Base-by-base conservation (phyloP, 352 stramenopile species). In the Globisporangium solare region DNA sequence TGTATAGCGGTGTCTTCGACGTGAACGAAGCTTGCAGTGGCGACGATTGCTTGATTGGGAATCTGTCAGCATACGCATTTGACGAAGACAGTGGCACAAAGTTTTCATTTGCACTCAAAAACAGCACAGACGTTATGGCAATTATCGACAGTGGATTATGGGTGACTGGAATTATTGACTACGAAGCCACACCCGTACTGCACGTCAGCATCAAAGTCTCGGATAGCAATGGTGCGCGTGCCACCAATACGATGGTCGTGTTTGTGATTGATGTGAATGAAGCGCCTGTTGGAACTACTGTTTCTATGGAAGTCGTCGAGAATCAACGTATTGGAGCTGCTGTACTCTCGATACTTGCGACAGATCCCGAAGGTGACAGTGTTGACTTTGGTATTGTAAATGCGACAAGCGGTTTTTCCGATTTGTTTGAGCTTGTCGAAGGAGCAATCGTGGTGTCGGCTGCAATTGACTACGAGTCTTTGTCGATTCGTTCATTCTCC, bases 21-120 rank as follows among this genome's bases (percentile, higher is more conserved):
- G 73, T 83, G 15, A 18, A 70, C 11, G 76, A 87, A 64, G 60
- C 64, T n/a, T 87, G 76, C 51, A 47, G 54, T 2, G 72, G 68
- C 3, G 54, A 60, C 31, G 60, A 77, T 46, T 87, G 76, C 45
- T 69, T 74, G 13, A 56, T 75, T 24, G 76, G 70, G n/a, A 56
- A 73, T 47, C 45, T 85, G 7, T 61, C 59, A 17, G 13, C 61
- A 18, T 73, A 74, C 46, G 72, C 68, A 18, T 70, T 67, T 15
- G 76, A 87, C 20, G 76, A 87, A 54, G 76, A 87, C 40, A 61
- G 60, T 17, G 60, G 48, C 5, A 58, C 66, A 8, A n/a, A 65
- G 3, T 42, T 87, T 5, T 61, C 43, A 2, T 87, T 80, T 56
- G 24, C 61, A 22, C 53, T 74, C 20, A 6, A 43, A 66, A 20